Percentiles rank a stretch among this genome's conserved stretches.
Evolutionary conservation across 2,329 filamentous ascomycete genomes (phyloP).

Genomic region (Trichoderma afroharzianum): DNA sequence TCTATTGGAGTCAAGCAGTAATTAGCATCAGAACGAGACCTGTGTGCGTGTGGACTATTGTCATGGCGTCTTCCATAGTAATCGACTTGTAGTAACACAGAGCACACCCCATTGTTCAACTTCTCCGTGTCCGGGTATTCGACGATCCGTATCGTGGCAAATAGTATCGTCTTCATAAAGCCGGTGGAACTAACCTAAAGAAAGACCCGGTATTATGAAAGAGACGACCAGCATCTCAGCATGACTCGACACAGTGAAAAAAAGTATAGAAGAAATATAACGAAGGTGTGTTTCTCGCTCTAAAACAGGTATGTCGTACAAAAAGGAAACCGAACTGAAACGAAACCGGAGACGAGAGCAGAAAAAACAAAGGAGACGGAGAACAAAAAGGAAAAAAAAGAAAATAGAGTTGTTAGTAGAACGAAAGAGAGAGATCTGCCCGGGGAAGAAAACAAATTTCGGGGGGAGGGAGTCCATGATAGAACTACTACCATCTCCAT

Average conservation of each 20-base stretch:
- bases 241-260: constrained; percentile 23
- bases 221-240: constrained; percentile 36
- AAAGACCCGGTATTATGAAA: constrained; percentile 16
- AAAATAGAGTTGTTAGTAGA: constrained; percentile 9
- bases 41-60: no score
- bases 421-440: constrained; percentile 17
- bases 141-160: not conserved
- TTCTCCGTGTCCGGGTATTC: not conserved
- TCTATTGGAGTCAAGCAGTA: constrained; percentile 29
- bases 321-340: not conserved
- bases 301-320: not conserved
- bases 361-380: constrained; percentile 17
- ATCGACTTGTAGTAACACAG: not conserved
- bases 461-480: not conserved
- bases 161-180: not conserved
- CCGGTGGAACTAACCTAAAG: constrained; percentile 18
- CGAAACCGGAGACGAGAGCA: constrained; percentile 13
- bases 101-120: not conserved
- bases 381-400: constrained; percentile 1
- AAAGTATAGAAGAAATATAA: not conserved
- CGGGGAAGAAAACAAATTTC: not conserved
- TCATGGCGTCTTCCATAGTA: not conserved
- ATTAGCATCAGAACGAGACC: not conserved
- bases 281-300: constrained; percentile 6
- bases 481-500: not conserved